Percentiles rank a stretch among this genome's conserved stretches.
Conservation (phyloP, 345 rosid genomes). For the Euphorbia peplus region DNA sequence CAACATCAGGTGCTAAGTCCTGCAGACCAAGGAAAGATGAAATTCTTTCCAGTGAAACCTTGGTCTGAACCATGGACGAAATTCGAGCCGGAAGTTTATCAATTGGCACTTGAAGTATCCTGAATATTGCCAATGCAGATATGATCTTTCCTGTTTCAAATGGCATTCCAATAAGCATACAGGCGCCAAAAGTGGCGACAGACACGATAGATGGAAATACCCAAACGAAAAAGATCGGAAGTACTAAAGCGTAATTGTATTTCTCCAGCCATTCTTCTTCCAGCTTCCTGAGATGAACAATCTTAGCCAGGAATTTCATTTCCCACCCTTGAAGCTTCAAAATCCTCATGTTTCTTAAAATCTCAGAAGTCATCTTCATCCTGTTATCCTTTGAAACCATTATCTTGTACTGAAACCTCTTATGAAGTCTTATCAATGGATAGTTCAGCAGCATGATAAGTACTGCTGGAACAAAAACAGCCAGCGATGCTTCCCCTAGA, state of each 20-base stretch:
- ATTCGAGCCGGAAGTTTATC: constrained; percentile 26
- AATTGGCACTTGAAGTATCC: constrained; percentile 33
- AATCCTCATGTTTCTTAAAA: constrained; percentile 33
- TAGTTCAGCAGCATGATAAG: constrained; percentile 26
- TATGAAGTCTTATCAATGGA: constrained; percentile 25
- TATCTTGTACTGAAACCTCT: constrained; percentile 29
- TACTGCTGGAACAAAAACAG: constrained; percentile 18
- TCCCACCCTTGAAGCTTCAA: constrained; percentile 46
- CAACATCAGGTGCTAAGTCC: constrained; percentile 29
- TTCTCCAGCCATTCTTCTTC: constrained; percentile 35
- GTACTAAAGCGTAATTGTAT: constrained; percentile 18
- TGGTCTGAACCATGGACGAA: constrained; percentile 31
- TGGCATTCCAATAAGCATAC: constrained; percentile 25
- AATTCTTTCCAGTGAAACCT: constrained; percentile 35
- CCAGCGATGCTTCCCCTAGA: constrained; percentile 26
- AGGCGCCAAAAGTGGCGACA: constrained; percentile 32
- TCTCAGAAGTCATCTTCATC: constrained; percentile 35
- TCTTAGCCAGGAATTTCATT: constrained; percentile 34
- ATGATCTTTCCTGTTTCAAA: constrained; percentile 33
- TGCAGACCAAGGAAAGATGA: constrained; percentile 28
- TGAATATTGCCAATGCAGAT: constrained; percentile 35
- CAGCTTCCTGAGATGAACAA: constrained; percentile 21
- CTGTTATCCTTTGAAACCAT: constrained; percentile 34
- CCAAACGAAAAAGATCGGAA: constrained; percentile 16
- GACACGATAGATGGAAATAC: constrained; percentile 26